phyloP scores from a whole-genome alignment of 78 protist species.

The Dictyostelium capitatum region DNA sequence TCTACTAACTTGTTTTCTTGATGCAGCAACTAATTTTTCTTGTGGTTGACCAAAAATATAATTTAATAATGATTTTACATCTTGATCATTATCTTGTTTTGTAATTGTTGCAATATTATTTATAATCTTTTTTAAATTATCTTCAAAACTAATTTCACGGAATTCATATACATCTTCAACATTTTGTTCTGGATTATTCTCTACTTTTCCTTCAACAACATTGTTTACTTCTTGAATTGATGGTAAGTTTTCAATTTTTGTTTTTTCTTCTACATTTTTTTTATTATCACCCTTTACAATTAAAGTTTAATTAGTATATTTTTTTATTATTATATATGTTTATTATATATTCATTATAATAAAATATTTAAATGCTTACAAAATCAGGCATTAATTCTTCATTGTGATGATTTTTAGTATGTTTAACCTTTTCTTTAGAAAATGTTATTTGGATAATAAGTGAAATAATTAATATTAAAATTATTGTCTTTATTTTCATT shows the following conservation, averaged over 20 bases:
- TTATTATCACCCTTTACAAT: neutral
- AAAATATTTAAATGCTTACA: too few relatives aligned
- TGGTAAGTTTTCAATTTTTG: too few relatives aligned
- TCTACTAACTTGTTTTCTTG: neutral
- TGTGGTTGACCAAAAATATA: neutral
- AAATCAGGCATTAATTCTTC: too few relatives aligned
- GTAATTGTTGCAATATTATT: neutral
- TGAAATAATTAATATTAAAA: too few relatives aligned
- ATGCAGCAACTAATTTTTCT: neutral
- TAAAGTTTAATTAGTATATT: too few relatives aligned
- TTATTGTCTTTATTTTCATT: neutral
- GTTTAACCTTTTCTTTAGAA: too few relatives aligned
- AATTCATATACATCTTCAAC: neutral
- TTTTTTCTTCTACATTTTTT: neutral
- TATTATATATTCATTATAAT: too few relatives aligned
- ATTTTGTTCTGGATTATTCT: neutral
- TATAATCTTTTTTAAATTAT: neutral
- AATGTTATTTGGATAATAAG: too few relatives aligned
- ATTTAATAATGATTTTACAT: neutral
- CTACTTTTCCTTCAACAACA: neutral
- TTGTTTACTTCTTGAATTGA: neutral
- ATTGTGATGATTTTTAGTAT: too few relatives aligned
- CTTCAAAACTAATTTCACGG: neutral
- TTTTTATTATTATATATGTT: too few relatives aligned
- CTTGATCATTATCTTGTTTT: neutral